Evolutionary conservation across 2,329 filamentous ascomycete genomes (phyloP).

Genomic region (Coniochaeta sp.): DNA sequence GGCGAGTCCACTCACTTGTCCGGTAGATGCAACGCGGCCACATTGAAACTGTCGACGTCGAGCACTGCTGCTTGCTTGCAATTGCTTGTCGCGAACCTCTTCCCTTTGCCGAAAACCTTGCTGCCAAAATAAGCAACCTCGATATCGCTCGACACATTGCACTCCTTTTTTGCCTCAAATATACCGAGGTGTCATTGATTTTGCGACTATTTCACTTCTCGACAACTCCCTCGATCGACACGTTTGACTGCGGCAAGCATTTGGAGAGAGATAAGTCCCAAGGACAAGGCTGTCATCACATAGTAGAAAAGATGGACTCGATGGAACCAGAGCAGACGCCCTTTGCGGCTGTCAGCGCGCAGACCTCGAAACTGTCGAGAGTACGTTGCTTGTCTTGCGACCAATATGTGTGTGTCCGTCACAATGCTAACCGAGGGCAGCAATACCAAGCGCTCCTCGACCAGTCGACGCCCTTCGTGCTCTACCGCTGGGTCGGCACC

Average conservation of each 20-base stretch:
- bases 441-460: slow-evolving; percentile 93
- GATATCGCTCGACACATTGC: background rate
- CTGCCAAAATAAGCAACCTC: background rate
- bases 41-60: background rate
- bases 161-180: background rate
- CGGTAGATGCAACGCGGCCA: slow-evolving; percentile 2
- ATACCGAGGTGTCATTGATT: background rate
- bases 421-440: slow-evolving; percentile 34
- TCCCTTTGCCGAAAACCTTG: background rate
- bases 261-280: background rate
- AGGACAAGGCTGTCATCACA: background rate
- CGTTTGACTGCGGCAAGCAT: background rate
- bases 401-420: background rate
- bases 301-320: slow-evolving; percentile 61
- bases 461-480: slow-evolving; percentile 80
- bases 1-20: no score
- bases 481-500: slow-evolving; percentile 89
- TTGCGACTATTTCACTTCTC: background rate
- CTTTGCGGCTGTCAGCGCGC: slow-evolving; percentile 81
- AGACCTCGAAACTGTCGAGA: slow-evolving; percentile 68
- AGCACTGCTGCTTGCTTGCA: no score
- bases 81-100: background rate
- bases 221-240: background rate
- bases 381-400: no score
- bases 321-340: slow-evolving; percentile 84